Evolutionary conservation across 2,329 filamentous ascomycete genomes (phyloP).

Genomic region (Boeremia lycopersici): DNA sequence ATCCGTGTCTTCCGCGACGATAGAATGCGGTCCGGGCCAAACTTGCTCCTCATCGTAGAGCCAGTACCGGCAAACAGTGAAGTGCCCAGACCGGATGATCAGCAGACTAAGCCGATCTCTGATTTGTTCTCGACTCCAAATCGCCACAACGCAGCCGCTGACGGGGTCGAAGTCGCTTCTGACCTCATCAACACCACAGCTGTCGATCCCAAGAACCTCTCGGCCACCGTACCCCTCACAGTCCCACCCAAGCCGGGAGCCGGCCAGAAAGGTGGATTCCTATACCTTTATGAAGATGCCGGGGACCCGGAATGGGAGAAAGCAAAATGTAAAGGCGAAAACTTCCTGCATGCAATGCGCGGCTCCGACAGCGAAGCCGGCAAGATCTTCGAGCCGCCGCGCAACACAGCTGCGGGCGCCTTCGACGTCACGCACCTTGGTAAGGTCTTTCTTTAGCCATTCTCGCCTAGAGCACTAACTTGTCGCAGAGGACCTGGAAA

Average conservation of each 20-base stretch:
- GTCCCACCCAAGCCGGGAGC: not conserved
- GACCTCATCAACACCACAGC: not conserved
- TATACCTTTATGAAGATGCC: not conserved
- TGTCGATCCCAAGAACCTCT: not conserved
- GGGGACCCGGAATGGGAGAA: not conserved
- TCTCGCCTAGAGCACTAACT: not conserved
- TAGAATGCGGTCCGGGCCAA: not conserved
- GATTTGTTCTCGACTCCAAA: too few species aligned
- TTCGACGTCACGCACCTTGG: not conserved
- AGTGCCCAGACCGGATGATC: too few species aligned
- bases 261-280: not conserved
- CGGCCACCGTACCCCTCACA: not conserved
- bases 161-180: not conserved
- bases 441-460: not conserved
- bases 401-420: not conserved
- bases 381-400: not conserved
- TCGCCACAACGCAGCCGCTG: too few species aligned
- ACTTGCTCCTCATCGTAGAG: constrained; percentile 6
- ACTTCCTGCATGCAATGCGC: constrained; percentile 2
- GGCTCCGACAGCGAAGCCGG: constrained; percentile 4
- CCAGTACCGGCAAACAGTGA: not conserved
- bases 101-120: too few species aligned
- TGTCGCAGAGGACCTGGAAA: not conserved
- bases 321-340: not conserved
- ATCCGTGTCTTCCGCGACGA: not conserved